Base-by-base conservation (phyloP, 306 rosid species). In the Boehmeria nivea region DNA sequence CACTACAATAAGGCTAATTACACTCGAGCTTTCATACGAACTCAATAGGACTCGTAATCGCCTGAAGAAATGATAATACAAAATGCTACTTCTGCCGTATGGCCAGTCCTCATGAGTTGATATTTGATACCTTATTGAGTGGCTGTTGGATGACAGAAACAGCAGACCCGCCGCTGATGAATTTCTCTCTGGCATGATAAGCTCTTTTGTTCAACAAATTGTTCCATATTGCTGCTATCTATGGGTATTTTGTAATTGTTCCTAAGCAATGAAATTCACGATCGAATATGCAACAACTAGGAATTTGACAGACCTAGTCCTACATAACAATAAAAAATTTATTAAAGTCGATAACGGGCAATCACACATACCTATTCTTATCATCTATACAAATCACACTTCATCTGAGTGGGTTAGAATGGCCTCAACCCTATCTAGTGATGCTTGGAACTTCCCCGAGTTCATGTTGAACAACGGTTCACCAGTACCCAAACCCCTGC, bases 381-480 rank as follows among this genome's bases (percentile, higher is more conserved):
- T n/a, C n/a, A n/a, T n/a, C n/a, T n/a, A n/a, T n/a, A n/a, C n/a
- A 65, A 64, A 68, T 40, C 66, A 64, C 17, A 17, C 26, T 26
- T 22, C 22, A 45, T 87, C 98, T 33, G 60, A 65, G 60, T 84
- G 87, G 49, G 93, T 91, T 67, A 91, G 24, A 70, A 91, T 78
- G 74, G 83, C 74, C 76, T 91, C 98, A 18, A 91, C 83, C 77
- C 98, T 78, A 71, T 91, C 98, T 51, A 91, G 87, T 18, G 98
- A 90, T 67, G 94, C 96, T 55, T 84, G 83, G 57, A 84, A 57
- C 62, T 70, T 73, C 56, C 96, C 96, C 0, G 96, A 78, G 57
- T 85, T 78, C 98, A 87, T 78, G 82, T 91, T 91, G 73, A 91
- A 84, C 81, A 87, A 20, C 33, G 93, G 85, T 48, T 91, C 98